Evolutionary conservation across 2,329 filamentous ascomycete species (phyloP).

Genomic region (Thyridium curvatum): DNA sequence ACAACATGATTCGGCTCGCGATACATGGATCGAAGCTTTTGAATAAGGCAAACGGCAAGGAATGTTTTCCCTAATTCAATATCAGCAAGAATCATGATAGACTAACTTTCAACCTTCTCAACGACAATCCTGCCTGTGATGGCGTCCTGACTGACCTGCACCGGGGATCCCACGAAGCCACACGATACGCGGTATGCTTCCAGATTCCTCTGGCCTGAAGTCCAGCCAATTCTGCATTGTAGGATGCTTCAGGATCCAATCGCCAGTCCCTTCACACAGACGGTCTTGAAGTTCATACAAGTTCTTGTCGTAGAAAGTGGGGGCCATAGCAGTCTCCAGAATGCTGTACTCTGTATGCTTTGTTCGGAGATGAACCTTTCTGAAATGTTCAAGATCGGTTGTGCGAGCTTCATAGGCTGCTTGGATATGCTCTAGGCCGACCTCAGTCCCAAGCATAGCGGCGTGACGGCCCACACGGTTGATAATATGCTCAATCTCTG

Average conservation of each 20-base stretch:
- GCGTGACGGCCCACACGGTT: slow-evolving; percentile 8
- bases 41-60: slow-evolving; percentile 6
- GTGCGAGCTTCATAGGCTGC: slow-evolving; percentile 10
- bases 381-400: slow-evolving; percentile 4
- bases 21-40: slow-evolving; percentile 3
- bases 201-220: no score
- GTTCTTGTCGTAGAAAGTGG: slow-evolving; percentile 6
- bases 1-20: no score
- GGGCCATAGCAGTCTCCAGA: slow-evolving; percentile 7
- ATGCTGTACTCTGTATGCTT: slow-evolving; percentile 5
- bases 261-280: slow-evolving; percentile 3
- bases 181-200: slow-evolving; percentile 6
- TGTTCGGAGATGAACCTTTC: background rate
- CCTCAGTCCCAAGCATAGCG: slow-evolving; percentile 10
- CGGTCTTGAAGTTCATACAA: slow-evolving; percentile 6
- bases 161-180: slow-evolving; percentile 18
- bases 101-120: no score
- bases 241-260: slow-evolving; percentile 6
- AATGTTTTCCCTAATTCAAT: slow-evolving; percentile 14
- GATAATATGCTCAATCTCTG: slow-evolving; percentile 11
- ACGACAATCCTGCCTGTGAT: no score
- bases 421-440: slow-evolving; percentile 10
- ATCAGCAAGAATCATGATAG: no score
- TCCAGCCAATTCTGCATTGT: slow-evolving; percentile 10
- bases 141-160: slow-evolving; percentile 8